Evolutionary conservation across 176 grass and related monocot genomes (phyloP).

Genomic region (Cocos nucifera): DNA sequence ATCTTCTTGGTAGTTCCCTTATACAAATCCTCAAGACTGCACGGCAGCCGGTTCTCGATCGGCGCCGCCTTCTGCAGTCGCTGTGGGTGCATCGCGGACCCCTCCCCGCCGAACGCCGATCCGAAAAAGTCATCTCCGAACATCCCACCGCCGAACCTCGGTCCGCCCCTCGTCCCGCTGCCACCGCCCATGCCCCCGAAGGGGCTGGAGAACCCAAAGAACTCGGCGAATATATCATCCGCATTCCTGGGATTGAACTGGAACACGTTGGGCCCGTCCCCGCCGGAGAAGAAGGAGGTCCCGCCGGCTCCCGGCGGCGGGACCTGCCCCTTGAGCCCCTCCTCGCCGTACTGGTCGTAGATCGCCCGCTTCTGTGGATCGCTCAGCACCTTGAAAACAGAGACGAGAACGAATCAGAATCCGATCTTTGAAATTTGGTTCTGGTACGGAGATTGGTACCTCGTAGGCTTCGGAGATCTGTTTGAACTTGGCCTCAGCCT

Average conservation of each 20-base stretch:
- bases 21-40: slow-evolving; percentile 72
- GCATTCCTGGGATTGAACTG: slow-evolving; percentile 65
- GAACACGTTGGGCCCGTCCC: slow-evolving; percentile 30
- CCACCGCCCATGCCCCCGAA: slow-evolving; percentile 28
- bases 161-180: slow-evolving; percentile 37
- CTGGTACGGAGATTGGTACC: slow-evolving; percentile 7
- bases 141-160: slow-evolving; percentile 37
- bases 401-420: not conserved
- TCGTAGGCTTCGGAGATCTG: slow-evolving; percentile 96
- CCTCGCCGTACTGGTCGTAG: slow-evolving; percentile 89
- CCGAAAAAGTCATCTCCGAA: slow-evolving; percentile 50
- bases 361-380: slow-evolving; percentile 73
- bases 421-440: not conserved
- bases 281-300: slow-evolving; percentile 39
- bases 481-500: slow-evolving; percentile 97
- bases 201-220: slow-evolving; percentile 58
- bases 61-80: slow-evolving; percentile 36
- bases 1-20: slow-evolving; percentile 89
- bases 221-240: slow-evolving; percentile 78
- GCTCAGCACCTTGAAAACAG: slow-evolving; percentile 63
- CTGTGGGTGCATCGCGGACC: slow-evolving; percentile 26
- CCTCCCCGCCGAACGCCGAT: slow-evolving; percentile 29
- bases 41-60: slow-evolving; percentile 59
- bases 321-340: slow-evolving; percentile 66
- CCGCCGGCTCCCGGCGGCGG: slow-evolving; percentile 46